phyloP scores from a whole-genome alignment of 768 basidiomycete species.

The Clathrus columnatus region DNA sequence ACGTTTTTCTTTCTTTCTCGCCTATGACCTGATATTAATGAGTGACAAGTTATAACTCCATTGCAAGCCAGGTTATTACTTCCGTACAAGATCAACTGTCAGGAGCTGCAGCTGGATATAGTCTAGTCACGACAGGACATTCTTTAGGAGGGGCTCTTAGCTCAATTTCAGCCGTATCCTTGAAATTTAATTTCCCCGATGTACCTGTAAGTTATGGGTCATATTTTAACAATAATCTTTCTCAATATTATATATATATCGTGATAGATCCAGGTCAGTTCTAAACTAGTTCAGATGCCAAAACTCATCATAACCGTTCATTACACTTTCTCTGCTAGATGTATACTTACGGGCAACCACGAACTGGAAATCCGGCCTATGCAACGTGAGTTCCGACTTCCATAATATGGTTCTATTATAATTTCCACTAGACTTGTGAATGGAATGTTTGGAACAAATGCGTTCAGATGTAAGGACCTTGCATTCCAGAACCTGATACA shows the following conservation, averaged over 20 bases:
- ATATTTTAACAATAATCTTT: too few species aligned
- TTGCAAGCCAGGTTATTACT: constrained; percentile 11
- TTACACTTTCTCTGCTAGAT: neutral
- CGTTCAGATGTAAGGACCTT: neutral
- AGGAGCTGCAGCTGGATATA: constrained; percentile 12
- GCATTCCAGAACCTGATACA: constrained; percentile 38
- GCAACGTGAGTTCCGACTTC: constrained; percentile 13
- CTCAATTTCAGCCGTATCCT: constrained; percentile 16
- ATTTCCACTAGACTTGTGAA: constrained; percentile 11
- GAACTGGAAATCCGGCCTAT: constrained; percentile 35
- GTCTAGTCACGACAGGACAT: constrained; percentile 16
- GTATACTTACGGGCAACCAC: constrained; percentile 33
- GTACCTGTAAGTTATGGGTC: constrained; percentile 1
- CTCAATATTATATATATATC: too few species aligned
- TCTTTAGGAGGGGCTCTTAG: constrained; percentile 20
- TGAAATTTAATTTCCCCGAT: constrained; percentile 15
- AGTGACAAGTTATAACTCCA: constrained; percentile 16
- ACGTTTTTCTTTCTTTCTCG: too few species aligned
- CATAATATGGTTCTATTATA: constrained; percentile 22
- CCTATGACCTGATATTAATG: too few species aligned
- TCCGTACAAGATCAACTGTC: constrained; percentile 12
- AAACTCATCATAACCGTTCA: neutral
- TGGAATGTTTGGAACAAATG: neutral
- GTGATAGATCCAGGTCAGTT: neutral
- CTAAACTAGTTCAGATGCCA: neutral